Evolutionary conservation across 1,284 basidiomycete genomes (phyloP), one percentile per base, ranked within the genome.

Genomic region (Heliocybe sulcata): DNA sequence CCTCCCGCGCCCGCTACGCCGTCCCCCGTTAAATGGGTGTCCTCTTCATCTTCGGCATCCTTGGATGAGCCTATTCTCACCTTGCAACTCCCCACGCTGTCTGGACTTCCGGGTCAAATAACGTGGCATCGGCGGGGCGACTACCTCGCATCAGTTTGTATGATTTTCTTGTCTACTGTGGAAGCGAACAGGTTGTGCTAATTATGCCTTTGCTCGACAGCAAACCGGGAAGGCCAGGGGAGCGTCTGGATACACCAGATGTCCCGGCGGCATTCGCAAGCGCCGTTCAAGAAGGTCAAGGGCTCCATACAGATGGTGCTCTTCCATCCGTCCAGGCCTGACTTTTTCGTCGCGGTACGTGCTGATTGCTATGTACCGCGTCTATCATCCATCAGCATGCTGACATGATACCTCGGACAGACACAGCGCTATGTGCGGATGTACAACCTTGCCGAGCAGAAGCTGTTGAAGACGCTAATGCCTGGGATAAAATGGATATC

Each of bases 401-500:
- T 58, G 53, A 57, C 54, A 55, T 45, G 51, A 45, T 47, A 52
- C n/a, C 25, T 47, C 16, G 10, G 54, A 31, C 64, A 94, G 82
- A 99, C 97, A 2, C 95, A 99, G 72, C 91, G 95, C 65, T 96
- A 98, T 69, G 88, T 99, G 61, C 84, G 95, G 58, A 70, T 99
- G 59, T 99, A 99, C 75, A 95, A 99, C 70, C 80, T 99, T 25
- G 86, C 92, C 35, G 92, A 91, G 61, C 97, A 99, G 73, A 89
- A 90, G 65, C 77, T 99, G 53, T 71, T 98, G 63, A 97, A 95
- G 75, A 98, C 95, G 22, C 74, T 99, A 51, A 86, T 82, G 66
- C 91, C 96, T 8, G 96, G 96, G 54, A 90, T 96, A 63, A 88
- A 85, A 69, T 99, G 96, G 96, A 98, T 99, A 66, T 96, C 93